Percentiles rank a stretch among this genome's conserved stretches.
These are phyloP conservation scores for Larix sibirica DNA, from an alignment of 83 land plant genomes.

Conservation along the genomic window DNA sequence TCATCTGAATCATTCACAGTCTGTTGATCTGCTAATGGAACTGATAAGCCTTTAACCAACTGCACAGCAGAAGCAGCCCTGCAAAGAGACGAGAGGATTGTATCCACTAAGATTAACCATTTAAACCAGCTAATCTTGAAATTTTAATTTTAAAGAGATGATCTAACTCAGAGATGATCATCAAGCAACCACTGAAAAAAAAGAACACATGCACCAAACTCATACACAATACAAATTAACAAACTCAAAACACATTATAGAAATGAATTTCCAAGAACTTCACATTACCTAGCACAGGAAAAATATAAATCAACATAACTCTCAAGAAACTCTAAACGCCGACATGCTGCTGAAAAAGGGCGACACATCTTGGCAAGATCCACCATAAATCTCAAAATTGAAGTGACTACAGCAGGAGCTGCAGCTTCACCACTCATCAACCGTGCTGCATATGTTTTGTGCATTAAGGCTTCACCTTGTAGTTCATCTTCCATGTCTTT, in stretches of 20 bases:
- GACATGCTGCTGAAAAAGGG: conserved; percentile 79
- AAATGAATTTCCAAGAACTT: neutral
- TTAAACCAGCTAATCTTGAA: neutral
- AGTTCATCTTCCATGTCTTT: conserved; percentile 65
- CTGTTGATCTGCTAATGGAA: conserved; percentile 40
- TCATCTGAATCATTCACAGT: conserved; percentile 64
- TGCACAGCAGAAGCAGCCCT: conserved; percentile 72
- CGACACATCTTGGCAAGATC: conserved; percentile 98
- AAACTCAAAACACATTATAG: conserved; percentile 5
- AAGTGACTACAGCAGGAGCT: conserved; percentile 95
- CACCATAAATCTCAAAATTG: conserved; percentile 94
- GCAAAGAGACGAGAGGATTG: neutral
- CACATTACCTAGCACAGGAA: conserved; percentile 84
- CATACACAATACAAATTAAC: neutral
- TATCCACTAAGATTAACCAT: neutral
- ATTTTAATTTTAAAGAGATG: neutral
- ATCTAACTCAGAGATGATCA: neutral
- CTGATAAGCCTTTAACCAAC: conserved; percentile 51
- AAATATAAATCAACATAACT: conserved; percentile 91
- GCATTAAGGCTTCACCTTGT: conserved; percentile 97
- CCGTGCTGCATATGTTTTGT: conserved; percentile 98
- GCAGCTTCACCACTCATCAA: conserved; percentile 98
- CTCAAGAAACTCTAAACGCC: conserved; percentile 87
- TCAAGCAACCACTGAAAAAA: neutral
- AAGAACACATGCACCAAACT: neutral